phyloP scores from a whole-genome alignment of 306 rosid genomes.

The Cercis canadensis region DNA sequence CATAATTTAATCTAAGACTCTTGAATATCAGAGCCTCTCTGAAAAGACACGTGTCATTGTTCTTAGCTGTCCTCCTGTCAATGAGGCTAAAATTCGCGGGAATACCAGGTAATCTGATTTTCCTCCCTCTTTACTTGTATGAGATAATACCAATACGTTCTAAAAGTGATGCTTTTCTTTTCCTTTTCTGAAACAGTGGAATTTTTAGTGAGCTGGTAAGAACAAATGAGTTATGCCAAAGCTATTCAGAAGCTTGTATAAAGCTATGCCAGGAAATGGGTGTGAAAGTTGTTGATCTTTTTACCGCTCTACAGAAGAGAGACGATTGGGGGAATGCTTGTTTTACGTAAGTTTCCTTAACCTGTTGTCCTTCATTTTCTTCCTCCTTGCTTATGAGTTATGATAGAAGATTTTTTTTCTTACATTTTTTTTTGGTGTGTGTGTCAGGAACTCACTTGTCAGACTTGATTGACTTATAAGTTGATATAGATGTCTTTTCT shows the following conservation, averaged over 20 bases:
- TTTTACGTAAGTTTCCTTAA: conserved; percentile 70
- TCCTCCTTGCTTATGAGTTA: not conserved
- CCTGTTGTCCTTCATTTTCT: not conserved
- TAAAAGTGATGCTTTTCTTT: conserved; percentile 21
- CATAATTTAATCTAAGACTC: conserved; percentile 40
- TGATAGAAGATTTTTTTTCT: no score
- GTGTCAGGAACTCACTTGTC: no score
- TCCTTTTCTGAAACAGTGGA: conserved; percentile 47
- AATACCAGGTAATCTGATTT: conserved; percentile 58
- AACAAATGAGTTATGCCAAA: conserved; percentile 82
- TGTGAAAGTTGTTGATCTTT: conserved; percentile 79
- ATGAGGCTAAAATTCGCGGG: conserved; percentile 64
- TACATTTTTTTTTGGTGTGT: no score
- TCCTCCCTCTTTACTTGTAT: conserved; percentile 11
- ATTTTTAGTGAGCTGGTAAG: conserved; percentile 74
- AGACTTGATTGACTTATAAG: no score
- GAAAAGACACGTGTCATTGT: conserved; percentile 70
- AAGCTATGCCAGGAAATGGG: conserved; percentile 78
- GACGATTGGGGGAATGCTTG: conserved; percentile 74
- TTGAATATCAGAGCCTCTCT: conserved; percentile 73
- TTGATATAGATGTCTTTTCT: no score
- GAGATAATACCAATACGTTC: conserved; percentile 4
- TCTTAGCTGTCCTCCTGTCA: conserved; percentile 83
- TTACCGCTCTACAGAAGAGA: conserved; percentile 66
- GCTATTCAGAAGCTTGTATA: conserved; percentile 83